Conservation (phyloP, 2,329 filamentous ascomycete species). For the Aspergillus quadricinctus region DNA sequence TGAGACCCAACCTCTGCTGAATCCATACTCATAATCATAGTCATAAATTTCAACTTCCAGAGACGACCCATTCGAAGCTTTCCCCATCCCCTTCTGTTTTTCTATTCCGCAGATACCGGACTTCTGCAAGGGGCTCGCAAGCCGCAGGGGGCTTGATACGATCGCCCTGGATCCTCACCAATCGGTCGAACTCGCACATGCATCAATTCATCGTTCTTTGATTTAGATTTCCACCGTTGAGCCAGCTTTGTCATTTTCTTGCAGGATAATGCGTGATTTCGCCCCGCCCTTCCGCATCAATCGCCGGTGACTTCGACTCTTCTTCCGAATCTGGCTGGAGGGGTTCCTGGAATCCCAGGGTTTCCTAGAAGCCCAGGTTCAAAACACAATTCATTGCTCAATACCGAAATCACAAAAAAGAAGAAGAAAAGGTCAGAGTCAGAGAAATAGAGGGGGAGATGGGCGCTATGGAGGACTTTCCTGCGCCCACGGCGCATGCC, state of each 20-base stretch:
- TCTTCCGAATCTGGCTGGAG: not conserved
- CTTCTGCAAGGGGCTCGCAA: constrained; percentile 16
- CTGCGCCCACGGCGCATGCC: constrained; percentile 19
- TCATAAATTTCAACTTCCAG: not conserved
- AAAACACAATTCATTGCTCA: not conserved
- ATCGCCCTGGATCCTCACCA: constrained; percentile 5
- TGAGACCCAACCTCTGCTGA: not conserved
- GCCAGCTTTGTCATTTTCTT: not conserved
- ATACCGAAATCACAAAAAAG: not conserved
- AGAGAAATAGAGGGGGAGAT: constrained; percentile 13
- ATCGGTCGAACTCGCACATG: not conserved
- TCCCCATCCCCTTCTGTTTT: constrained; percentile 10
- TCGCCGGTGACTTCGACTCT: not conserved
- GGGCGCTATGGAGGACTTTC: constrained; percentile 26
- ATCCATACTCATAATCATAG: not conserved
- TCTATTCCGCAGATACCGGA: constrained; percentile 8
- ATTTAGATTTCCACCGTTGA: not conserved
- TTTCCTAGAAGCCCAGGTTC: not conserved
- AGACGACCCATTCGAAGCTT: constrained; percentile 1
- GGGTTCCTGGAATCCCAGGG: not conserved
- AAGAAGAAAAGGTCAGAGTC: constrained; percentile 2
- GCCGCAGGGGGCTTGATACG: constrained; percentile 12
- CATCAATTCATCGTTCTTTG: constrained; percentile 5
- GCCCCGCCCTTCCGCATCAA: not conserved
- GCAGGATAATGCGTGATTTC: not conserved